These are phyloP conservation scores for Bacidia gigantensis DNA, from an alignment of 495 filamentous ascomycete species.

Conservation along the genomic window DNA sequence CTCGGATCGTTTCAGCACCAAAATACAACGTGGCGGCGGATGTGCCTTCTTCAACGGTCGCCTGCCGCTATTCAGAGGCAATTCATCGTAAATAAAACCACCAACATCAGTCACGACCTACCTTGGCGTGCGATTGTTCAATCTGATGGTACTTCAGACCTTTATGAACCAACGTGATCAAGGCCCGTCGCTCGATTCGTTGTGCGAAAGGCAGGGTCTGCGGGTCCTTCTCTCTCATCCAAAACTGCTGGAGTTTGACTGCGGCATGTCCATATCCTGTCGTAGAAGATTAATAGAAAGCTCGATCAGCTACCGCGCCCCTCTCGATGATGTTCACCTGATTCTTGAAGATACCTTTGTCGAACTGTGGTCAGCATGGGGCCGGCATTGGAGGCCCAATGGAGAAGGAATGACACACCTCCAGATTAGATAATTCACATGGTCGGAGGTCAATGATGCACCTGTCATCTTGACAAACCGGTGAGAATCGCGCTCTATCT, in stretches of 20 bases:
- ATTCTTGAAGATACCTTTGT: conserved; percentile 80
- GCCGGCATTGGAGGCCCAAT: conserved; percentile 9
- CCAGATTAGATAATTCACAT: conserved; percentile 98
- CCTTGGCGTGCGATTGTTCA: conserved; percentile 47
- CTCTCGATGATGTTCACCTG: conserved; percentile 43
- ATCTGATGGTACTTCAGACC: conserved; percentile 62
- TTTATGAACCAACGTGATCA: conserved; percentile 64
- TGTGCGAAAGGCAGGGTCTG: conserved; percentile 63
- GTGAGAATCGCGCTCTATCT: not conserved
- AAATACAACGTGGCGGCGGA: conserved; percentile 34
- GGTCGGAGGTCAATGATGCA: conserved; percentile 64
- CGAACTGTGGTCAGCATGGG: conserved; percentile 23
- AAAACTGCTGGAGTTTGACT: conserved; percentile 68
- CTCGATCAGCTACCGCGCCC: not conserved
- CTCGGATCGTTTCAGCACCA: conserved; percentile 29
- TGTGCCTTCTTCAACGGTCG: not conserved
- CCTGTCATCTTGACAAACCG: conserved; percentile 31
- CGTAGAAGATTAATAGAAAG: conserved; percentile 13
- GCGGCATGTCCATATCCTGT: conserved; percentile 53
- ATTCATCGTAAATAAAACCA: not conserved
- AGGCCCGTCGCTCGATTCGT: conserved; percentile 59
- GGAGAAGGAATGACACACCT: conserved; percentile 47
- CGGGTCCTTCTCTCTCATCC: conserved; percentile 50
- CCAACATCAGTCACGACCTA: too few relatives aligned
- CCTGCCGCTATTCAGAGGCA: not conserved